phyloP scores from a whole-genome alignment of 768 basidiomycete species.

The Xerocomus spinulosus region DNA sequence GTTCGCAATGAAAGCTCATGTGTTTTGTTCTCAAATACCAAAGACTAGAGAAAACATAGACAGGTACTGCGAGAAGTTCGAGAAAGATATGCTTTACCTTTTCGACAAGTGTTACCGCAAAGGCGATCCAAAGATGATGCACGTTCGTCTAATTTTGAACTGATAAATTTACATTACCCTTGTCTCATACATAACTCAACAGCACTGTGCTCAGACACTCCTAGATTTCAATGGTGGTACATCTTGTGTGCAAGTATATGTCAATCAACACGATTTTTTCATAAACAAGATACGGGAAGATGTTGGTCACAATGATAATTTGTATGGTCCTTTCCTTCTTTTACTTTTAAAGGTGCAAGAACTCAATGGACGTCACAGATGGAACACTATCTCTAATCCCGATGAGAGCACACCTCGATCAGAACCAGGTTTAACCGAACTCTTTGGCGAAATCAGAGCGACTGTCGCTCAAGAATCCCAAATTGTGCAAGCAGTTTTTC shows the following conservation, averaged over 20 bases:
- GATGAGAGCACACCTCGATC: constrained; percentile 68
- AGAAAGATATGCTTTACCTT: constrained; percentile 95
- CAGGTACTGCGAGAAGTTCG: constrained; percentile 97
- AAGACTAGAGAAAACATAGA: constrained; percentile 91
- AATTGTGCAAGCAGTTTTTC: constrained; percentile 98
- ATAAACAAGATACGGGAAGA: constrained; percentile 83
- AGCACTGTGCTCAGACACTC: constrained; percentile 97
- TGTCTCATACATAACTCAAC: constrained; percentile 10
- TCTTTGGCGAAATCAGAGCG: constrained; percentile 82
- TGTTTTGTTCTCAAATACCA: background rate
- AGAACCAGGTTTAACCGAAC: constrained; percentile 72
- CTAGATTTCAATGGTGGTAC: constrained; percentile 97
- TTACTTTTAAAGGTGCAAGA: background rate
- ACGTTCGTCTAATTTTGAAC: constrained; percentile 48
- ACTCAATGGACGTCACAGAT: constrained; percentile 55
- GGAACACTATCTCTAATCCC: constrained; percentile 78
- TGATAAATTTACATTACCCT: constrained; percentile 3
- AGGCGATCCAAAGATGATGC: constrained; percentile 99
- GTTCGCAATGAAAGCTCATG: constrained; percentile 2
- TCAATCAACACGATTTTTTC: constrained; percentile 99
- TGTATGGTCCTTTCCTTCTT: constrained; percentile 37
- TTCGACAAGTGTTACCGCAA: constrained; percentile 96
- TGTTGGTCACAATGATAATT: constrained; percentile 49
- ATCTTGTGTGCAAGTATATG: constrained; percentile 96
- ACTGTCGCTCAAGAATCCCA: constrained; percentile 96